Percentiles rank a stretch among this genome's conserved stretches.
These are phyloP conservation scores for Conoideocrella luteorostrata DNA, from an alignment of 2,329 filamentous ascomycete genomes.

Conservation along the genomic window DNA sequence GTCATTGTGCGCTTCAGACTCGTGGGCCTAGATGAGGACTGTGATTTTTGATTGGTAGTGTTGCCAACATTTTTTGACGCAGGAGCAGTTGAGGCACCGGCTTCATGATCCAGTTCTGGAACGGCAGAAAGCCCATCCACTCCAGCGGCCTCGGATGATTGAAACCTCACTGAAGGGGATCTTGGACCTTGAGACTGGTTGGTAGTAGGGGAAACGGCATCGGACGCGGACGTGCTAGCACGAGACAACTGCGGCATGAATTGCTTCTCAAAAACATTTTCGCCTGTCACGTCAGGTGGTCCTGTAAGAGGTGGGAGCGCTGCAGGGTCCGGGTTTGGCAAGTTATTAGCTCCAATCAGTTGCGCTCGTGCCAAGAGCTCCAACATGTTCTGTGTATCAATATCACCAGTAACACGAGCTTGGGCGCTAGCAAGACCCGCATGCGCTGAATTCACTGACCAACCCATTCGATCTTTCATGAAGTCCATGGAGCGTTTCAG, in stretches of 20 bases:
- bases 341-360: slow-evolving; percentile 62
- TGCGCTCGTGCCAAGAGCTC: slow-evolving; percentile 80
- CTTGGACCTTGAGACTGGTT: slow-evolving; percentile 14
- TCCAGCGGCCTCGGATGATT: slow-evolving; percentile 8
- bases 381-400: slow-evolving; percentile 85
- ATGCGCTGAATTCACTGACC: slow-evolving; percentile 60
- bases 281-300: slow-evolving; percentile 63
- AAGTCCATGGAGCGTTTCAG: slow-evolving; percentile 93
- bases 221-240: slow-evolving; percentile 38
- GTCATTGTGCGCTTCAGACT: slow-evolving; percentile 82
- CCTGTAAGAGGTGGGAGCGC: slow-evolving; percentile 64
- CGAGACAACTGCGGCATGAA: slow-evolving; percentile 56
- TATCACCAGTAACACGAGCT: slow-evolving; percentile 72
- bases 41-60: slow-evolving; percentile 37
- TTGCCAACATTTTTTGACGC: slow-evolving; percentile 51
- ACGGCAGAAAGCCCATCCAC: slow-evolving; percentile 12
- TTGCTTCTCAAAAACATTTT: slow-evolving; percentile 79
- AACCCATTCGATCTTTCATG: slow-evolving; percentile 86
- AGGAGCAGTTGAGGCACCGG: slow-evolving; percentile 46
- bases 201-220: slow-evolving; percentile 27
- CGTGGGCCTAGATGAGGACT: slow-evolving; percentile 53
- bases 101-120: slow-evolving; percentile 24
- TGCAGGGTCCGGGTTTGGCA: slow-evolving; percentile 41
- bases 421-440: slow-evolving; percentile 77
- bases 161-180: slow-evolving; percentile 10